Conservation (phyloP, 2,329 filamentous ascomycete genomes). For the Pochonia chlamydosporia region DNA sequence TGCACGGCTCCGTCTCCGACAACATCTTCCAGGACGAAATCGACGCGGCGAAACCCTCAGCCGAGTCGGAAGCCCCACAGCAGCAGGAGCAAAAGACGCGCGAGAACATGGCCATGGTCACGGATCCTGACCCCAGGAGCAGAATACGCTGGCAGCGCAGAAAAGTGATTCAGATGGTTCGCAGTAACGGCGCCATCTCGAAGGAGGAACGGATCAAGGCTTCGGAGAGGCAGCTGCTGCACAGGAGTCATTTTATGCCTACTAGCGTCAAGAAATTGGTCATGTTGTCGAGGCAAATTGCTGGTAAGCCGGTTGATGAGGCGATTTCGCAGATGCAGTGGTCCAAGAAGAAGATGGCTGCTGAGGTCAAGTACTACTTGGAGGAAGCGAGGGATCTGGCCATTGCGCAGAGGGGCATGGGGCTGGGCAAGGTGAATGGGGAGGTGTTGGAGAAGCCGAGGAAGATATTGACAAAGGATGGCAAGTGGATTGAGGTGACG, state of each 20-base stretch:
- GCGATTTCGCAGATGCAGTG: slow-evolving; percentile 93
- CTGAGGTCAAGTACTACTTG: slow-evolving; percentile 73
- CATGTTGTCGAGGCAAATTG: slow-evolving; percentile 79
- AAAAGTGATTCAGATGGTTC: slow-evolving; percentile 74
- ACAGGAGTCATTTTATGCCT: slow-evolving; percentile 67
- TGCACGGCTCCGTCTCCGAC: slow-evolving; percentile 40
- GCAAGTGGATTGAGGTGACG: slow-evolving; percentile 61
- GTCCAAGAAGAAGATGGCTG: slow-evolving; percentile 86
- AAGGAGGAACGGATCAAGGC: slow-evolving; percentile 63
- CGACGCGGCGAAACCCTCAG: slow-evolving; percentile 27
- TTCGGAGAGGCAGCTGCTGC: slow-evolving; percentile 47
- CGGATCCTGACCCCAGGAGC: slow-evolving; percentile 70
- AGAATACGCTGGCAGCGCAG: slow-evolving; percentile 75
- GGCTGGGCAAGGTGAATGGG: slow-evolving; percentile 47
- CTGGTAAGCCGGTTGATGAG: slow-evolving; percentile 89
- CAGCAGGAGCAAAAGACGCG: slow-evolving; percentile 31
- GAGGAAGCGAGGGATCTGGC: slow-evolving; percentile 78
- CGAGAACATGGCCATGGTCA: slow-evolving; percentile 52
- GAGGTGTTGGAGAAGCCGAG: slow-evolving; percentile 30
- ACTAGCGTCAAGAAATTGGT: slow-evolving; percentile 91
- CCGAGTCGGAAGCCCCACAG: slow-evolving; percentile 13
- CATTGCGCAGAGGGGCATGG: slow-evolving; percentile 78
- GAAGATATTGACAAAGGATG: slow-evolving; percentile 68
- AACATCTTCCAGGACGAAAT: slow-evolving; percentile 60
- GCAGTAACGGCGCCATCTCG: slow-evolving; percentile 46